Evolutionary conservation across 345 rosid species (phyloP), one percentile per base, ranked within the genome.

Genomic region (Capsella bursapastoris): DNA sequence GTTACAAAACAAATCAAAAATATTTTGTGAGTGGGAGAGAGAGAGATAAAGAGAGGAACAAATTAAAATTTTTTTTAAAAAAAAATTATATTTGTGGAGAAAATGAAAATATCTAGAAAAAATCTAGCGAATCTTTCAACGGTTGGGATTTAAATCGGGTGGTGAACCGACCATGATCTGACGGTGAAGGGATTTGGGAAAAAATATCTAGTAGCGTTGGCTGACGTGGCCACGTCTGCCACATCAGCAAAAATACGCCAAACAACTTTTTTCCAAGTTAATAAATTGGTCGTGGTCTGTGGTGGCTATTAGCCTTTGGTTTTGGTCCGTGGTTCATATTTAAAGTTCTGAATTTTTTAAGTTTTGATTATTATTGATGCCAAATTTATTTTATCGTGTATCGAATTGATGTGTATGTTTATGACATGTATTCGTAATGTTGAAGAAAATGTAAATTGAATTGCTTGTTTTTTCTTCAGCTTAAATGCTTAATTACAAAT

Each of bases 161-260:
- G 37, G 47, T 49, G 16, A 70, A 74, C 74, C 35, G 80, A 71
- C 52, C 37, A 7, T 68, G 57, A 83, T 83, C 84, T 59, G 67
- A 80, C 80, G 74, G 55, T 71, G 12, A 29, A 25, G 44, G 16
- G 61, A 53, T 63, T 4, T 52, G 66, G 1, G 37, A 28, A 6
- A 43, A 83, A 86, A 89, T 84, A 89, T 86, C 91, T 84, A 14
- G 57, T 28, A 62, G 29, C 22, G 28, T 25, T 66, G 10, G 49
- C 31, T 80, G 81, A 75, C 82, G 68, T 88, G 86, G 80, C 77
- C 79, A 62, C 73, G 67, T 51, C 57, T 64, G 84, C 86, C 90
- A 84, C 74, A 80, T 86, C 85, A 86, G 65, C 82, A 31, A 44
- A 57, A 65, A 65, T 57, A 63, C 65, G 72, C 64, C 57, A 77